Evolutionary conservation across 2,329 filamentous ascomycete species (phyloP).

Genomic region (Colletotrichum cordylinicola): DNA sequence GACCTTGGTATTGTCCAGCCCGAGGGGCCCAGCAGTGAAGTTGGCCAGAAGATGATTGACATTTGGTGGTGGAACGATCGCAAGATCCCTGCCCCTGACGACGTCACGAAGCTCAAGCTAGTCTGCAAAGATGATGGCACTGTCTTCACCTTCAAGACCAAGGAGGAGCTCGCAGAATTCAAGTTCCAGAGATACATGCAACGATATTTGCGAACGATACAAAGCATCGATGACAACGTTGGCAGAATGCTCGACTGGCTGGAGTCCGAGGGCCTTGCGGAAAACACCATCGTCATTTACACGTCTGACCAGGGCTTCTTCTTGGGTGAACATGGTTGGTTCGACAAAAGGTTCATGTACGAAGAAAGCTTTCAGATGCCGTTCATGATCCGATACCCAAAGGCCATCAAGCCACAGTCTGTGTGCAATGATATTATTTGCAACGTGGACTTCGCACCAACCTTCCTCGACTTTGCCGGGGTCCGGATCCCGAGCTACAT

Average conservation of each 20-base stretch:
- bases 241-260: conserved; percentile 53
- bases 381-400: conserved; percentile 53
- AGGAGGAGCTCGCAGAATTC: conserved; percentile 52
- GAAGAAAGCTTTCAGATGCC: conserved; percentile 65
- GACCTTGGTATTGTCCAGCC: conserved; percentile 54
- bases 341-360: conserved; percentile 65
- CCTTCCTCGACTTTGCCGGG: conserved; percentile 51
- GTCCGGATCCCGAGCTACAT: conserved; percentile 51
- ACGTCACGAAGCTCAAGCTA: conserved; percentile 32
- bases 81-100: conserved; percentile 27
- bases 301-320: conserved; percentile 62
- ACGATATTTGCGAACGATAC: conserved; percentile 57
- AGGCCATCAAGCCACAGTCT: conserved; percentile 39
- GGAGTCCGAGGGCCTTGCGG: conserved; percentile 42
- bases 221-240: conserved; percentile 58
- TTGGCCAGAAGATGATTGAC: neutral
- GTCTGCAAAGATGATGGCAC: conserved; percentile 50
- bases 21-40: conserved; percentile 42
- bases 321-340: conserved; percentile 62
- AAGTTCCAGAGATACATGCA: conserved; percentile 64
- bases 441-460: conserved; percentile 60
- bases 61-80: conserved; percentile 38
- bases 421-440: conserved; percentile 54
- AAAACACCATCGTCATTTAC: conserved; percentile 57
- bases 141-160: conserved; percentile 48